A percentile compares a stretch with the other conserved stretches of the same genome.
These are phyloP conservation scores for Tephrocybe sp. DNA, from an alignment of 768 basidiomycete species.

Conservation along the genomic window DNA sequence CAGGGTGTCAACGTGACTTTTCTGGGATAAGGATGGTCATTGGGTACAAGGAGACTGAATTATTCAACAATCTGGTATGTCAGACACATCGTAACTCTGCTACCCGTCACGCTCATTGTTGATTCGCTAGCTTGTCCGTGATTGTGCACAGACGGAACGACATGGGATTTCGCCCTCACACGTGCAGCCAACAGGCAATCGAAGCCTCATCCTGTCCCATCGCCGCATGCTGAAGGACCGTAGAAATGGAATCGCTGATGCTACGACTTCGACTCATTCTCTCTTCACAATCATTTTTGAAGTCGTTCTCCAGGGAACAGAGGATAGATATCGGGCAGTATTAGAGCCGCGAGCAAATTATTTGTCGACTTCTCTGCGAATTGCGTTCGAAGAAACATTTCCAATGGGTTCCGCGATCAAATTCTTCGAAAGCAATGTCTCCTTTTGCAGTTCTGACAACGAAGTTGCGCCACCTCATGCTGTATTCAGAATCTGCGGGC, in stretches of 20 bases:
- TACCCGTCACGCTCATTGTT: not conserved
- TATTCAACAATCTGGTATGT: constrained; percentile 11
- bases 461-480: not conserved
- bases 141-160: constrained; percentile 4
- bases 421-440: constrained; percentile 5
- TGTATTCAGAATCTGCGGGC: not conserved
- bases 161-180: not conserved
- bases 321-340: not conserved
- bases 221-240: not conserved
- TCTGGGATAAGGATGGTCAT: constrained; percentile 10
- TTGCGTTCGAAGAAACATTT: constrained; percentile 5
- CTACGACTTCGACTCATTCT: not conserved
- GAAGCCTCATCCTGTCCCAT: not conserved
- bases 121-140: no score
- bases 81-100: not conserved
- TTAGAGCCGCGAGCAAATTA: not conserved
- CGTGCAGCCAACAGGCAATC: not conserved
- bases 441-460: not conserved
- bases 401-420: not conserved
- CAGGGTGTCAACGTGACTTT: constrained; percentile 1
- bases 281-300: constrained; percentile 1
- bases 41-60: constrained; percentile 8
- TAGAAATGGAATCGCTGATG: not conserved
- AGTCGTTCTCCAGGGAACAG: not conserved
- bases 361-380: not conserved